A percentile compares a stretch with the other conserved stretches of the same genome.
phyloP scores from a whole-genome alignment of 441 rosid species.

The Gossypium davidsonii region DNA sequence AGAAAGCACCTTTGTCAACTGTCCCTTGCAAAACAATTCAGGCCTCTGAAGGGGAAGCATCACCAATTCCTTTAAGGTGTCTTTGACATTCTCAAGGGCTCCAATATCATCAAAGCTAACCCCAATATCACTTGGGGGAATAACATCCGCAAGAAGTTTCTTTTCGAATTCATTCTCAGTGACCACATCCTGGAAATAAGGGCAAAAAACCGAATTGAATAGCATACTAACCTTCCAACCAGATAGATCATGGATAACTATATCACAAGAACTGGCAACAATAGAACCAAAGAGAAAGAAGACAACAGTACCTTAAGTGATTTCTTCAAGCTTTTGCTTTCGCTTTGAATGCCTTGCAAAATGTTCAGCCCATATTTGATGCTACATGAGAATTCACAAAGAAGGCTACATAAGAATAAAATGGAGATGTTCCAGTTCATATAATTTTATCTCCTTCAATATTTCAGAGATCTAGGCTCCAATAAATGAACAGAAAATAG shows the following conservation, averaged over 20 bases:
- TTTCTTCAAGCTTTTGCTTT: slow-evolving; percentile 80
- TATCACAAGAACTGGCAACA: background rate
- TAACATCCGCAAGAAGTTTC: slow-evolving; percentile 89
- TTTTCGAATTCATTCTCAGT: slow-evolving; percentile 99
- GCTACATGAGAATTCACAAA: slow-evolving; percentile 39
- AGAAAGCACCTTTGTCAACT: slow-evolving; percentile 72
- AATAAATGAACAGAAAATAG: background rate
- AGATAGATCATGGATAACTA: background rate
- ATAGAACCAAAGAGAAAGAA: slow-evolving; percentile 3
- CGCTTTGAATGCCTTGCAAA: slow-evolving; percentile 70
- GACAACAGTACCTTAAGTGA: slow-evolving; percentile 68
- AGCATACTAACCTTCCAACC: background rate
- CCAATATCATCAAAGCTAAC: slow-evolving; percentile 96
- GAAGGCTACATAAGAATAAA: slow-evolving; percentile 1
- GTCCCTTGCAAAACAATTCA: slow-evolving; percentile 92
- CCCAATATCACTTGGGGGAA: slow-evolving; percentile 93
- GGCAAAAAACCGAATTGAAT: background rate
- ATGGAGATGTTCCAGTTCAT: slow-evolving; percentile 1
- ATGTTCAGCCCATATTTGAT: slow-evolving; percentile 68
- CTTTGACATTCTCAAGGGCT: slow-evolving; percentile 94
- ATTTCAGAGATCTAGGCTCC: background rate
- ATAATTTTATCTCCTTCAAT: background rate
- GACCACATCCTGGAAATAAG: slow-evolving; percentile 66
- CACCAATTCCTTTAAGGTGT: slow-evolving; percentile 94
- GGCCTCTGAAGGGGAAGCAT: slow-evolving; percentile 99